Evolutionary conservation across 805 yeast species (phyloP).

Genomic region (Metschnikowia cerradonensis): DNA sequence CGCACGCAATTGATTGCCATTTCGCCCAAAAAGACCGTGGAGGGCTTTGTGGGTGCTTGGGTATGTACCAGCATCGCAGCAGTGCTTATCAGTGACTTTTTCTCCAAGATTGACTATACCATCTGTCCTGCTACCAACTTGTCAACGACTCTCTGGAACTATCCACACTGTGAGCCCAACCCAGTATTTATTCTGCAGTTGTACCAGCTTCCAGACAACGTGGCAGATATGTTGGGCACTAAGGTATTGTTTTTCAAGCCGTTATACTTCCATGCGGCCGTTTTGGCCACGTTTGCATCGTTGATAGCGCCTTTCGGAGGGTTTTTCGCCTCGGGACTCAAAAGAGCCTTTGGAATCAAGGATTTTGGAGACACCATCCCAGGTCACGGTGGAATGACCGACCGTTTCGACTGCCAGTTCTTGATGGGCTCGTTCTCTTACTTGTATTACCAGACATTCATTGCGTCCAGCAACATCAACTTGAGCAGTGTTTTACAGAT

Average conservation of each 20-base stretch:
- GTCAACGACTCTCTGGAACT: constrained; percentile 57
- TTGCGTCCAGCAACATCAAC: constrained; percentile 66
- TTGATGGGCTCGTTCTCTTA: constrained; percentile 95
- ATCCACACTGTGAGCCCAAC: constrained; percentile 73
- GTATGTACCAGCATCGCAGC: constrained; percentile 80
- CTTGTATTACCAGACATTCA: constrained; percentile 87
- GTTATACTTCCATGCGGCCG: constrained; percentile 81
- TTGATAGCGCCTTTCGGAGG: constrained; percentile 98
- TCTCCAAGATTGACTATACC: constrained; percentile 66
- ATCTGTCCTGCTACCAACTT: constrained; percentile 81
- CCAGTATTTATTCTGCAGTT: constrained; percentile 85
- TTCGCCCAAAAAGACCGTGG: constrained; percentile 96
- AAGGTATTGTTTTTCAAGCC: constrained; percentile 69
- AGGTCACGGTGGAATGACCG: constrained; percentile 98
- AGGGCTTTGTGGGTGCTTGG: constrained; percentile 98
- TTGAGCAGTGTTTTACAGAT: constrained; percentile 74
- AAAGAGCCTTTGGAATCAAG: constrained; percentile 92
- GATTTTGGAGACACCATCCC: constrained; percentile 98
- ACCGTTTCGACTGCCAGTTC: constrained; percentile 96
- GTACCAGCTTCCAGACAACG: constrained; percentile 66
- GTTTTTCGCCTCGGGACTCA: constrained; percentile 94
- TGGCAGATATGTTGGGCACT: constrained; percentile 45
- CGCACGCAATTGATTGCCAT: constrained; percentile 86
- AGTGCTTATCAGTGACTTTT: constrained; percentile 56
- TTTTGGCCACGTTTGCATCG: constrained; percentile 91